These are phyloP conservation scores for Dactylonectria estremocensis DNA, from an alignment of 2,329 filamentous ascomycete species.

Conservation along the genomic window DNA sequence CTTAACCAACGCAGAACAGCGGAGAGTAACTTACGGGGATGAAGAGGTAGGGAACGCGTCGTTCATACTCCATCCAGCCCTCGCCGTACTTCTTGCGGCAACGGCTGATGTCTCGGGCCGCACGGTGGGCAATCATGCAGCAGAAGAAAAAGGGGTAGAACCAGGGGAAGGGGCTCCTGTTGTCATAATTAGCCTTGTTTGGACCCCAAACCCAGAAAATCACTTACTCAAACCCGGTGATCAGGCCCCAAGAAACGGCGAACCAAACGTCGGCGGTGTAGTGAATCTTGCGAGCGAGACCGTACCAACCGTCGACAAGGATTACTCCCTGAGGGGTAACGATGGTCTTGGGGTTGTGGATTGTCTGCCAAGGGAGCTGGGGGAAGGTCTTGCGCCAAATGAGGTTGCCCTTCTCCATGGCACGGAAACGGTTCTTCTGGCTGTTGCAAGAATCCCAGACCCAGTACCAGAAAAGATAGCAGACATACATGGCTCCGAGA, in stretches of 20 bases:
- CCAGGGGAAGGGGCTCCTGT: slow-evolving; percentile 85
- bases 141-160: slow-evolving; percentile 91
- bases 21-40: slow-evolving; percentile 71
- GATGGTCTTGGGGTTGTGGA: slow-evolving; percentile 87
- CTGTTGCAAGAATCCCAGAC: slow-evolving; percentile 94
- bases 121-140: slow-evolving; percentile 86
- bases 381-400: slow-evolving; percentile 86
- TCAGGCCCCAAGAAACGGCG: slow-evolving; percentile 65
- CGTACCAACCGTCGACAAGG: slow-evolving; percentile 89
- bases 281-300: slow-evolving; percentile 75
- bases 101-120: slow-evolving; percentile 81
- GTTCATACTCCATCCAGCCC: slow-evolving; percentile 85
- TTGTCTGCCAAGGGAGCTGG: slow-evolving; percentile 88
- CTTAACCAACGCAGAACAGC: background rate
- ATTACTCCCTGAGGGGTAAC: slow-evolving; percentile 81
- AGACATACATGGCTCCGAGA: slow-evolving; percentile 74
- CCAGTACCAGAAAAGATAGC: slow-evolving; percentile 90
- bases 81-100: slow-evolving; percentile 87
- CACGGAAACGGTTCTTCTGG: slow-evolving; percentile 94
- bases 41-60: slow-evolving; percentile 85
- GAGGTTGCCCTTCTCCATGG: slow-evolving; percentile 80
- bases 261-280: slow-evolving; percentile 67
- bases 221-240: slow-evolving; percentile 64
- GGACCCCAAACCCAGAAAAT: background rate
- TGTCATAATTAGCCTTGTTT: slow-evolving; percentile 26